Percentiles rank a stretch among this genome's conserved stretches.
phyloP scores from a whole-genome alignment of 371 early-diverging fungal species.

The Mortierella sp. region DNA sequence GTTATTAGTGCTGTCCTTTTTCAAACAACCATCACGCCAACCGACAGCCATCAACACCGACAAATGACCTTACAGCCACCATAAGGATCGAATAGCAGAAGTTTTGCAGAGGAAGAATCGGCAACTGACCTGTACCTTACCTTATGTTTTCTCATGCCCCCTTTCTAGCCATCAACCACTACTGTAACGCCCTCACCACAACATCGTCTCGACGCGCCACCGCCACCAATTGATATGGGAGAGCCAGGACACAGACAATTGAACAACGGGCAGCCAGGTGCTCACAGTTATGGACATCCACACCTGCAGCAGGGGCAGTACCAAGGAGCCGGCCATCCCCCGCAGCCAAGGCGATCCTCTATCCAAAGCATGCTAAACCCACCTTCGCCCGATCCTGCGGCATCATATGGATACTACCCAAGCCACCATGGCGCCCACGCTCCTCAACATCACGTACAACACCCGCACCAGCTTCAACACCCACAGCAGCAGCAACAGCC shows the following conservation, averaged over 20 bases:
- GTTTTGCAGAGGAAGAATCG: not conserved
- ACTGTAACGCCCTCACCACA: not conserved
- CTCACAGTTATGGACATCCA: conserved; percentile 10
- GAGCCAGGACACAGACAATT: conserved; percentile 33
- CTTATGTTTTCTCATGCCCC: not conserved
- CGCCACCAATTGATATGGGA: conserved; percentile 22
- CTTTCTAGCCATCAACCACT: not conserved
- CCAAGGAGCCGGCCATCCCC: conserved; percentile 17
- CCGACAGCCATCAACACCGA: not conserved
- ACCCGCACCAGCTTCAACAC: conserved; percentile 25
- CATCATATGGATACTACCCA: conserved; percentile 30
- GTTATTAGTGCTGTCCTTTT: not conserved
- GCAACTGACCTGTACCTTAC: not conserved
- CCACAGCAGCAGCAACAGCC: conserved; percentile 21
- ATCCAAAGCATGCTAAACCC: conserved; percentile 56
- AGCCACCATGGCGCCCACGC: conserved; percentile 16
- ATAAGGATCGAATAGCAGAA: not conserved
- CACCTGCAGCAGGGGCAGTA: conserved; percentile 27
- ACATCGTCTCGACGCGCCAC: not conserved
- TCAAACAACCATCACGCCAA: not conserved
- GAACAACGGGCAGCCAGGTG: conserved; percentile 10
- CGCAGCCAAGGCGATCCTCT: conserved; percentile 44
- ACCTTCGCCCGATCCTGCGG: conserved; percentile 38
- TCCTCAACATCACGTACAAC: conserved; percentile 18
- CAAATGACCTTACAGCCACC: not conserved